Base-by-base conservation (phyloP, 1,284 basidiomycete genomes). In the Coniferiporia sulphurascens region DNA sequence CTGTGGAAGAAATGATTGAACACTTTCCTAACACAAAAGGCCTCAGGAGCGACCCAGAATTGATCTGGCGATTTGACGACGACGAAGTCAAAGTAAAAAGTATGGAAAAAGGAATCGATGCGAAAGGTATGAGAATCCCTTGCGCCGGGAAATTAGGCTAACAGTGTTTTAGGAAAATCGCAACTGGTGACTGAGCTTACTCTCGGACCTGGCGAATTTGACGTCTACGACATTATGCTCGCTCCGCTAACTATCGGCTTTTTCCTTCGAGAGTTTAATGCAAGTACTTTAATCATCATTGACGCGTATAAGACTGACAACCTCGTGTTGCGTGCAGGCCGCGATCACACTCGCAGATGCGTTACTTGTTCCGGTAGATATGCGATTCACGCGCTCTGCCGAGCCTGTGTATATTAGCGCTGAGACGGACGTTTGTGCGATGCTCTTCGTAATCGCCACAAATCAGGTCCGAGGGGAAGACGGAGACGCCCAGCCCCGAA, bases 231-330 rank as follows among this genome's bases (percentile, higher is more conserved):
- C 49, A 73, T 91, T 7, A 77, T 76, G 63, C 71, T 76, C 3
- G 71, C 80, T 13, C 86, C 89, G 0, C 79, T 81, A 46, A 84
- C 82, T 1, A 79, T 93, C 55, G 83, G 83, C 2, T 91, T 92
- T 66, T 89, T 91, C 71, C 71, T 93, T 45, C 83, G 86, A 41
- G 90, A 93, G 72, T 91, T 93, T 71, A 89, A 85, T 65, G 89
- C 91, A 65, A 63, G 79, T 69, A 15, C 35, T 32, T 54, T 57
- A 56, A 44, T 45, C 43, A 54, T 61, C 48, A 32, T 55, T 15
- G 46, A 52, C 65, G 6, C 60, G 43, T 41, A 15, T 54, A 44
- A 34, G 56, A 27, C 27, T 52, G 36, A 5, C 36, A 32, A 52
- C 44, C 54, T 22, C 27, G 27, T 27, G 27, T 27, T 27, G 27